Percentiles rank a stretch among this genome's conserved stretches.
Conservation (phyloP, 2,329 filamentous ascomycete genomes). For the Trichoderma koningiopsis region DNA sequence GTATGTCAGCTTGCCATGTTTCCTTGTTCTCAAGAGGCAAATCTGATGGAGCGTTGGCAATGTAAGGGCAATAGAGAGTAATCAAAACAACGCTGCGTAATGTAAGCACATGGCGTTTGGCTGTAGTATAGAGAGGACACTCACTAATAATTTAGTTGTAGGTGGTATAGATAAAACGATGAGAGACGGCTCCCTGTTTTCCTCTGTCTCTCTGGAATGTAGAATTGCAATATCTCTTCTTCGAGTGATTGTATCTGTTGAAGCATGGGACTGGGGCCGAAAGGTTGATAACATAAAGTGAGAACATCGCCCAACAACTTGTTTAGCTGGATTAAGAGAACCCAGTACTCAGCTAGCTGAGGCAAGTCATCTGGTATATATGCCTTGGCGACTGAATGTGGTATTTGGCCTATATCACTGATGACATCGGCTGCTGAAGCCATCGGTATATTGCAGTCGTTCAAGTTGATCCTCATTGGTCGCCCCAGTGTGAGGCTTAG, state of each 20-base stretch:
- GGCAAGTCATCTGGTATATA: constrained; percentile 12
- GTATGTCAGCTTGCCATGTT: neutral
- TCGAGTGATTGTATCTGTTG: constrained; percentile 5
- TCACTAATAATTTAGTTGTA: constrained; percentile 6
- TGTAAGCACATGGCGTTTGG: neutral
- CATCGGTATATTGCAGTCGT: constrained; percentile 14
- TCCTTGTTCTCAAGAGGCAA: neutral
- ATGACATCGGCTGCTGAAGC: neutral
- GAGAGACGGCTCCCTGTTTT: neutral
- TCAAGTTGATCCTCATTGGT: neutral
- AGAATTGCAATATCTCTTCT: neutral
- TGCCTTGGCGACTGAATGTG: neutral
- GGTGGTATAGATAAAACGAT: constrained; percentile 1
- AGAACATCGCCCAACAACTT: constrained; percentile 3
- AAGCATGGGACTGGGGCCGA: neutral
- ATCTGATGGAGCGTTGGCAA: constrained; percentile 1
- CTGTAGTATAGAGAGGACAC: neutral
- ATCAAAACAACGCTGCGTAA: neutral
- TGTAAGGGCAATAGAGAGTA: constrained; percentile 3
- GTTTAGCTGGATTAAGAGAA: neutral
- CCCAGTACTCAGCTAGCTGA: constrained; percentile 11
- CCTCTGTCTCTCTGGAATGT: neutral
- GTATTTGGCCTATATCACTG: neutral
- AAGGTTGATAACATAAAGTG: constrained; percentile 1
- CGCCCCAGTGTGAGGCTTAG: constrained; percentile 3